Evolutionary conservation across 1,284 basidiomycete genomes (phyloP).

Genomic region (Rhodotorula sp.): DNA sequence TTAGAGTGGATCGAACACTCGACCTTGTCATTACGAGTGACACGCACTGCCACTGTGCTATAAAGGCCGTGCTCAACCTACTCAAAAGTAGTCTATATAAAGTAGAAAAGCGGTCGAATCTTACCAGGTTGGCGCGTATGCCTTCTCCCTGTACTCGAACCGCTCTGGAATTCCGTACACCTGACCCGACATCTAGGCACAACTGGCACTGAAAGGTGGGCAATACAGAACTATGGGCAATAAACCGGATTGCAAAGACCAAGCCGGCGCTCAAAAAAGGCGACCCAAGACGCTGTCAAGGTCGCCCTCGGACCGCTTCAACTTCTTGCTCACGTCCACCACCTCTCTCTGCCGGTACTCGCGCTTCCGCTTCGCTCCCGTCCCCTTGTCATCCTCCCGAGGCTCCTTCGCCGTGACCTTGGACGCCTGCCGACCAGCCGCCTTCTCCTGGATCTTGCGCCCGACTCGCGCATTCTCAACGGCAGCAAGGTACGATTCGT

Average conservation of each 20-base stretch:
- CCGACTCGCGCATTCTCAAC: constrained; percentile 91
- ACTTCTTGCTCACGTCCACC: constrained; percentile 24
- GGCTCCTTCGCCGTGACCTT: neutral
- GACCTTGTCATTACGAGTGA: constrained; percentile 1
- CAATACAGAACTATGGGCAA: too few relatives aligned
- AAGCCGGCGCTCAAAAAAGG: constrained; percentile 30
- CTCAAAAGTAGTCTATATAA: too few relatives aligned
- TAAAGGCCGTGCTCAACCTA: neutral
- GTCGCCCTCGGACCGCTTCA: constrained; percentile 21
- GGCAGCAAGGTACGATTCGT: constrained; percentile 88
- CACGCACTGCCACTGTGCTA: neutral
- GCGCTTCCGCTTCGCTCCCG: constrained; percentile 27
- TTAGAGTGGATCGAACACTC: neutral
- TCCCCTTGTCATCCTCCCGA: constrained; percentile 15
- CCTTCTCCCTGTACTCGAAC: too few relatives aligned
- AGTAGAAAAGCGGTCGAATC: too few relatives aligned
- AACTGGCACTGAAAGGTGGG: too few relatives aligned
- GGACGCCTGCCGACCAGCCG: constrained; percentile 45
- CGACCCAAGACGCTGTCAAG: constrained; percentile 40
- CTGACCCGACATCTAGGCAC: too few relatives aligned
- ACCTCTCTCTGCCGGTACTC: constrained; percentile 34
- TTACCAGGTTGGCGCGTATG: too few relatives aligned
- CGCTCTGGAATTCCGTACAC: too few relatives aligned
- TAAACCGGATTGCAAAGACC: neutral
- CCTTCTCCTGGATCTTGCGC: constrained; percentile 77